Evolutionary conservation across 768 basidiomycete species (phyloP), one percentile per base, ranked within the genome.

Genomic region (Tulasnella sp.): DNA sequence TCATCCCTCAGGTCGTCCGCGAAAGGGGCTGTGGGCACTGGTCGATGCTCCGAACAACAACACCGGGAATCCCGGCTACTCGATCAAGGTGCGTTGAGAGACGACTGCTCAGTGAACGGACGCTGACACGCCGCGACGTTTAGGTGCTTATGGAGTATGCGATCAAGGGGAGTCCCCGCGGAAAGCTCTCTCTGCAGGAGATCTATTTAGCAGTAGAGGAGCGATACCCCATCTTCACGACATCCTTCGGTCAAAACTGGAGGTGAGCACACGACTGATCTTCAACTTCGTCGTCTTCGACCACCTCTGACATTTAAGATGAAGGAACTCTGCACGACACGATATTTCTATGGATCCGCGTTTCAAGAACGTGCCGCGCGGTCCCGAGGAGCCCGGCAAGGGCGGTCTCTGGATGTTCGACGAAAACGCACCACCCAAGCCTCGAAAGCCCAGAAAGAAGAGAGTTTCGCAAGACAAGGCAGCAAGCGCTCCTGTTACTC

Each of bases 351-450:
- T 73, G 71, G 78, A 79, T 72, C 71, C 71, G 9, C 78, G 78
- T 12, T 79, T 79, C 78, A 74, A 74, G 68, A 79, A 79, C 31
- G 56, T 72, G 44, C 68, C 62, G 16, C 71, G 78, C 16, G 21
- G 72, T 24, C 52, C 38, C 1, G 46, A 44, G 27, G 71, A 79
- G 36, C 78, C 78, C 48, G 78, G 78, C 34, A 79, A 73, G 34
- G 78, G 78, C 21, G 73, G 73, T 38, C 44, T 79, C 18, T 79
- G 78, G 78, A 79, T 52, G 71, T 79, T 79, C 56, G 71, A 79
- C 44, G 68, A 68, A 39, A 74, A 72, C 24, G 73, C 46, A 14
- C 78, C 78, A 44, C 68, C 78, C 21, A 79, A 79, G 73, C 78
- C 71, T 21, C 7, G 68, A 16, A 79, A 73, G n/a, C 62, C 62